Conservation (phyloP, 2,329 filamentous ascomycete genomes). For the Verticillium nonalfalfae region DNA sequence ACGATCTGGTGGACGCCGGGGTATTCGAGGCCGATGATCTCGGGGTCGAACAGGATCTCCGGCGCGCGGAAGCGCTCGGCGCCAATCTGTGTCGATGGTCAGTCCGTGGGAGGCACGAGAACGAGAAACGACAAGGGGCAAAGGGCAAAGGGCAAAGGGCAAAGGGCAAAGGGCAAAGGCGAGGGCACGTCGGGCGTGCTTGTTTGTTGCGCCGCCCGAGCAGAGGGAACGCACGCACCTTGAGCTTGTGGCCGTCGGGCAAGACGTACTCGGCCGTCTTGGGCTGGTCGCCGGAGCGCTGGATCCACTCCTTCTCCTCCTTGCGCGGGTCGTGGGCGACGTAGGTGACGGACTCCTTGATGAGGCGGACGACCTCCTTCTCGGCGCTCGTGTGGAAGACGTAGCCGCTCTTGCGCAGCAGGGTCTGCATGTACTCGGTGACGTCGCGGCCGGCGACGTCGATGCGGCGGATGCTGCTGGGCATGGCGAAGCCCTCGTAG, state of each 20-base stretch:
- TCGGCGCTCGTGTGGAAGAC: constrained; percentile 97
- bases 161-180: too few species aligned
- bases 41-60: constrained; percentile 95
- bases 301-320: constrained; percentile 97
- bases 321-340: constrained; percentile 84
- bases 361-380: constrained; percentile 96
- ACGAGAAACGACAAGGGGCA: too few species aligned
- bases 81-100: constrained; percentile 55
- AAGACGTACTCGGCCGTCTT: constrained; percentile 83
- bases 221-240: constrained; percentile 43
- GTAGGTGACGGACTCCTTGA: constrained; percentile 94
- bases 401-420: constrained; percentile 87
- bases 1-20: constrained; percentile 97
- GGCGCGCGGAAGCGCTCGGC: constrained; percentile 92
- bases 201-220: too few species aligned
- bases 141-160: too few species aligned
- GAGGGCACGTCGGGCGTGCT: too few species aligned
- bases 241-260: constrained; percentile 89
- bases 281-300: constrained; percentile 50
- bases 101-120: neutral
- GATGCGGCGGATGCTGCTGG: constrained; percentile 89
- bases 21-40: constrained; percentile 95
- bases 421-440: constrained; percentile 86
- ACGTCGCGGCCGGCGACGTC: constrained; percentile 95
- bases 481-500: constrained; percentile 96